Base-by-base conservation (phyloP, 208 protist genomes). In the Trypanosoma mega region DNA sequence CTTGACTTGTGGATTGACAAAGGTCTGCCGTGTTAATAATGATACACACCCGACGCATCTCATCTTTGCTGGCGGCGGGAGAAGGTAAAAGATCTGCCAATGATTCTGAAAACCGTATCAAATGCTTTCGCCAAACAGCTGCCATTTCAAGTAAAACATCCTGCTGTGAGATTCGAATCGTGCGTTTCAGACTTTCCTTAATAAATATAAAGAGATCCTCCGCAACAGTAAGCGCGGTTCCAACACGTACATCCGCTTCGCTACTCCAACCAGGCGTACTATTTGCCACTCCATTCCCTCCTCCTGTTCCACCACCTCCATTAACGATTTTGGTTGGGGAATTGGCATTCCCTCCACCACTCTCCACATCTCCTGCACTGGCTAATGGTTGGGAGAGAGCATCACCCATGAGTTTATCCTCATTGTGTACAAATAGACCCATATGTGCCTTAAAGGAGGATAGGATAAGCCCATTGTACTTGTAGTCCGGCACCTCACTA, bases 171-270 rank as follows among this genome's bases (percentile, higher is more conserved):
- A 96, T 89, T 18, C 83, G 79, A 57, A 87, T 50, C 5, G 86
- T 70, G 21, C 87, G 86, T 62, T 85, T 91, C 5, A 96, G 76
- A 59, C 82, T 92, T 53, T 93, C 79, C 65, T 92, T 92, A 62
- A 97, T 94, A 66, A 93, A 96, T 16, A 93, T 76, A 52, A 96
- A 97, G 33, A 97, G 74, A 56, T 97, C 87, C 67, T 90, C 82
- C 2, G 88, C 77, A n/a, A 90, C 65, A n/a, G 86, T 78, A 20
- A 97, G 84, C 45, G 69, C 72, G 3, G 73, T 67, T 29, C 86
- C 87, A 9, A 71, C 72, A 36, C 71, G 62, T 31, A 80, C 63
- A 24, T 87, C 78, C 0, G 82, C 71, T 23, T 85, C 75, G 30
- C 63, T 74, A 57, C 80, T 78, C 80, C 87, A 93, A 24, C 82